Conservation (phyloP, 768 basidiomycete genomes). For the Panus rudis region DNA sequence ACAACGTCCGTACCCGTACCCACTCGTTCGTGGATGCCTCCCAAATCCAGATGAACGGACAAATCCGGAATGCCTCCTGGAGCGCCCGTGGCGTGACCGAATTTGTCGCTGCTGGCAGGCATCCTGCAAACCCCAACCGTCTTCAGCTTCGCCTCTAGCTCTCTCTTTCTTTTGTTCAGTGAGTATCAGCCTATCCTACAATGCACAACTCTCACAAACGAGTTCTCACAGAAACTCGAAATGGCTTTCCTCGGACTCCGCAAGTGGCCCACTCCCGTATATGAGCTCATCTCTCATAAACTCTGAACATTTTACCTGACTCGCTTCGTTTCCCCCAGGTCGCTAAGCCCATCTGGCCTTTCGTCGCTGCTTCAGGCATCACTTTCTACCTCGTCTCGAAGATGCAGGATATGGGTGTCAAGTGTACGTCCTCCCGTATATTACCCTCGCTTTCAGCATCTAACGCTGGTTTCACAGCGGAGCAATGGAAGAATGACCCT, state of each 20-base stretch:
- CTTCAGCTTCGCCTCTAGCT: too few species aligned
- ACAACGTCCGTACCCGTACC: too few species aligned
- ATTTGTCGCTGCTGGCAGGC: too few species aligned
- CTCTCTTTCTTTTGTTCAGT: too few species aligned
- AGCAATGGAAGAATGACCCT: conserved; percentile 64
- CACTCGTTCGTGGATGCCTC: too few species aligned
- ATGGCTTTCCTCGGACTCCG: conserved; percentile 78
- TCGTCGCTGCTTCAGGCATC: conserved; percentile 57
- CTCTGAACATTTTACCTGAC: conserved; percentile 1
- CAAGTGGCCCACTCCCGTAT: conserved; percentile 74
- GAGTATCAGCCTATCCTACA: too few species aligned
- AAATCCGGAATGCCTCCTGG: too few species aligned
- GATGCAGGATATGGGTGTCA: conserved; percentile 61
- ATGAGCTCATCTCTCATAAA: conserved; percentile 24
- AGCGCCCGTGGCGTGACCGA: too few species aligned
- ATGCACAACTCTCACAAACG: too few species aligned
- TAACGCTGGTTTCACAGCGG: conserved; percentile 35
- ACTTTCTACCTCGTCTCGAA: conserved; percentile 63
- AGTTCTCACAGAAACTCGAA: too few species aligned
- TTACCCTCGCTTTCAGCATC: not conserved
- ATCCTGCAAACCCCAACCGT: too few species aligned
- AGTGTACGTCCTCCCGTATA: conserved; percentile 47
- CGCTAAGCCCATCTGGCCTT: conserved; percentile 72
- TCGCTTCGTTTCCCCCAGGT: conserved; percentile 37
- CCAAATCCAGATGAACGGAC: too few species aligned